phyloP scores from a whole-genome alignment of 352 stramenopile genomes.

The Pythium angustatum region DNA sequence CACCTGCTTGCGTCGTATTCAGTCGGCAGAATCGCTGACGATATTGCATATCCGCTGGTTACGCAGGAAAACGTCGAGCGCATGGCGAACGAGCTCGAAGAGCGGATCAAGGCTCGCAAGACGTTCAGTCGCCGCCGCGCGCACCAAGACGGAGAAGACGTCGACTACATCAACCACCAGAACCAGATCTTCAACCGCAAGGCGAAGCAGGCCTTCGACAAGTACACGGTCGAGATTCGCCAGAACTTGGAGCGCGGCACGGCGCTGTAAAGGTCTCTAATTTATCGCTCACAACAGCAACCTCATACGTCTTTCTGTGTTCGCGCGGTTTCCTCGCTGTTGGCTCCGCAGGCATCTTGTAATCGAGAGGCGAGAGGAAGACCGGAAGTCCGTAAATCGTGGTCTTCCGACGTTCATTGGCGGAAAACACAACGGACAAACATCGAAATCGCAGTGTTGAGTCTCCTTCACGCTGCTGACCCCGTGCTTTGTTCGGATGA shows the following conservation, averaged over 20 bases:
- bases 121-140: slow-evolving; percentile 77
- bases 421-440: no score
- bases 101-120: slow-evolving; percentile 70
- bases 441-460: no score
- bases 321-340: neutral
- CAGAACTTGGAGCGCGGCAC: slow-evolving; percentile 98
- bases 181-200: slow-evolving; percentile 99
- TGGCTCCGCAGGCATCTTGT: no score
- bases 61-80: slow-evolving; percentile 69
- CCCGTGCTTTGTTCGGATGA: no score
- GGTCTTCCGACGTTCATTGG: no score
- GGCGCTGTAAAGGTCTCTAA: slow-evolving; percentile 83
- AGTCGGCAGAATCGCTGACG: neutral
- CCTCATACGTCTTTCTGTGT: neutral
- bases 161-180: slow-evolving; percentile 98
- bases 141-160: slow-evolving; percentile 89
- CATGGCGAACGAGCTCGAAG: slow-evolving; percentile 73
- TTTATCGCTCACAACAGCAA: slow-evolving; percentile 27
- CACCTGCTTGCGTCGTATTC: neutral
- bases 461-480: no score
- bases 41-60: neutral
- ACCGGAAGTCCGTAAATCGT: no score
- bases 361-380: no score
- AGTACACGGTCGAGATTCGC: slow-evolving; percentile 97
- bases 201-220: slow-evolving; percentile 95